phyloP scores from a whole-genome alignment of 345 rosid species.

The Cardiospermum halicacabum region DNA sequence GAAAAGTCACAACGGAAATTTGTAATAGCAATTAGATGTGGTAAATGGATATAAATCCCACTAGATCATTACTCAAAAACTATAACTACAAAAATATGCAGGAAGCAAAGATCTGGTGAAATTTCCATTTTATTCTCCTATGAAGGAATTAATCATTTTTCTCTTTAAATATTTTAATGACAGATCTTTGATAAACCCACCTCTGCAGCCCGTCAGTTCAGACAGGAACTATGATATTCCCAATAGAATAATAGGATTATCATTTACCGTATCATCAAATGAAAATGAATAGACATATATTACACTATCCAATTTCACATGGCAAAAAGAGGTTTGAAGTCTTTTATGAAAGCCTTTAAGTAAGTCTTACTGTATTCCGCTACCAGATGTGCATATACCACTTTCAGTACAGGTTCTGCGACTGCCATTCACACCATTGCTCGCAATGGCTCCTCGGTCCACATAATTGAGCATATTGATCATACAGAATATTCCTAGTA shows the following conservation, averaged over 20 bases:
- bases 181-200: background rate
- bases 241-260: background rate
- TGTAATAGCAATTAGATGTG: background rate
- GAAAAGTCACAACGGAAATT: background rate
- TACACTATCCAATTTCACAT: background rate
- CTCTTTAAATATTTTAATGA: background rate
- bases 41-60: background rate
- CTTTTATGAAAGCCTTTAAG: conserved; percentile 8
- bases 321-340: background rate
- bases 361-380: conserved; percentile 87
- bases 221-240: background rate
- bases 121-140: background rate
- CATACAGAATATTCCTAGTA: conserved; percentile 72
- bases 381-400: conserved; percentile 75
- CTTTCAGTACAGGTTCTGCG: conserved; percentile 46
- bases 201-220: background rate
- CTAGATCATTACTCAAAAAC: background rate
- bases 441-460: conserved; percentile 94
- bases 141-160: background rate
- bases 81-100: background rate
- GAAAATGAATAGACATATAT: background rate
- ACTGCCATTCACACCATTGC: conserved; percentile 96
- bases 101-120: background rate
- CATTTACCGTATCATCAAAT: background rate
- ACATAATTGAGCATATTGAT: conserved; percentile 78